A percentile compares a stretch with the other conserved stretches of the same genome.
Conservation (phyloP, 2,329 filamentous ascomycete species). For the Phyllosticta paracitricarpa region DNA sequence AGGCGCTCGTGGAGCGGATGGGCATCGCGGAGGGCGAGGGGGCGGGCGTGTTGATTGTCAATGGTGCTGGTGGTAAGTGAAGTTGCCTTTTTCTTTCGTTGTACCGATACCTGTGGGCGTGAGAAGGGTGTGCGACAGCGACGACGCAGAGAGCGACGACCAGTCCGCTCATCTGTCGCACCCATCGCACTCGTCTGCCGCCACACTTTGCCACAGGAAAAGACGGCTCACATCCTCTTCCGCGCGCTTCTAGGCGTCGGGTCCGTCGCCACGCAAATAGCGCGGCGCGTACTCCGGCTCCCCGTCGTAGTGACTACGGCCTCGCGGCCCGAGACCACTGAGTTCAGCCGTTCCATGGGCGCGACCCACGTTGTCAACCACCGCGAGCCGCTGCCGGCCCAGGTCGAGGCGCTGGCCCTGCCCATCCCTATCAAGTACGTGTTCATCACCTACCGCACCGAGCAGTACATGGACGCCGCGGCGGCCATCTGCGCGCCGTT, state of each 20-base stretch:
- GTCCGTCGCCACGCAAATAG: constrained; percentile 36
- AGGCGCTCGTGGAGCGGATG: constrained; percentile 34
- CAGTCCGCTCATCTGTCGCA: neutral
- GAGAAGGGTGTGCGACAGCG: too few relatives aligned
- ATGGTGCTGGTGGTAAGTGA: constrained; percentile 33
- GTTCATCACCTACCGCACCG: constrained; percentile 34
- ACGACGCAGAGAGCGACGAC: too few relatives aligned
- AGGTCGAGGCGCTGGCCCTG: constrained; percentile 28
- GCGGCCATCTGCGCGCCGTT: constrained; percentile 34
- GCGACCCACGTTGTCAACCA: constrained; percentile 37
- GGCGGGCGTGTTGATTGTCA: constrained; percentile 31
- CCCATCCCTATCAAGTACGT: constrained; percentile 33
- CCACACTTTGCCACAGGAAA: neutral
- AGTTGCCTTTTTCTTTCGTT: neutral
- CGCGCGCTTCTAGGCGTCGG: constrained; percentile 23
- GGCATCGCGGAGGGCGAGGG: constrained; percentile 30
- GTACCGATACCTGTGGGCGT: neutral
- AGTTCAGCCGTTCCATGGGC: constrained; percentile 32
- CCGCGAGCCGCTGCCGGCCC: constrained; percentile 28
- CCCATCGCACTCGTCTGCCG: neutral
- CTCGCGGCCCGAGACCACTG: constrained; percentile 30
- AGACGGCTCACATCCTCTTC: neutral
- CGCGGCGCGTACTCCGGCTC: constrained; percentile 28
- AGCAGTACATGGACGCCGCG: constrained; percentile 31
- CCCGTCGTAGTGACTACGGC: constrained; percentile 37